Evolutionary conservation across 169 alveolate species (phyloP), one percentile per base, ranked within the genome.

Genomic region (Babesia sp.): DNA sequence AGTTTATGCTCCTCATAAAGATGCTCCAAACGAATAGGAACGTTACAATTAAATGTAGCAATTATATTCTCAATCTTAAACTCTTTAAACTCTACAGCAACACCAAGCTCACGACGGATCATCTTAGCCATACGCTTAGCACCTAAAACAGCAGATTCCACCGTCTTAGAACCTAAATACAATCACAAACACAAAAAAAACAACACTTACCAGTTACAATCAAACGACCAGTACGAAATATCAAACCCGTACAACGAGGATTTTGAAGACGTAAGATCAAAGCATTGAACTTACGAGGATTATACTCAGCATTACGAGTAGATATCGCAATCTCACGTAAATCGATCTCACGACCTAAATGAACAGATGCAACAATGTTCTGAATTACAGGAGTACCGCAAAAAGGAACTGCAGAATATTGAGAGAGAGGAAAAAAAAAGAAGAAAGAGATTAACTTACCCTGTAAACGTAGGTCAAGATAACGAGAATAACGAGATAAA

Each of bases 31-130:
- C 98, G 82, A 44, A 98, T 93, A 20, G 99, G 99, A 68, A 97
- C 95, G 71, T 95, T 94, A 59, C 97, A 96, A 83, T 96, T 98
- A 55, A 96, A 96, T 33, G 98, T 94, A 4, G 99, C 99, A n/a
- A 98, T 98, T 26, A 98, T 94, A 84, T 97, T 97, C 87, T 97
- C 98, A 46, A 98, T 91, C 69, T 94, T 96, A 81, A 97, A 98
- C 57, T 96, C 96, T 34, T 92, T 76, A 85, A 98, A 96, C 59
- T 74, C 60, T 4, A 91, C 82, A 20, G 46, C 84, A 8, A 92
- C 97, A 66, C 91, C 94, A 20, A 98, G 97, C 54, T 95, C 90
- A 75, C 91, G 93, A 73, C 94, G 90, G 24, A 95, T 90, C 66
- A 95, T 92, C 82, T 96, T 96, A 0, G 98, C 98, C 84, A 95